These are phyloP conservation scores for Chenopodium berlandieri DNA, from an alignment of 148 eudicot genomes.

Conservation along the genomic window DNA sequence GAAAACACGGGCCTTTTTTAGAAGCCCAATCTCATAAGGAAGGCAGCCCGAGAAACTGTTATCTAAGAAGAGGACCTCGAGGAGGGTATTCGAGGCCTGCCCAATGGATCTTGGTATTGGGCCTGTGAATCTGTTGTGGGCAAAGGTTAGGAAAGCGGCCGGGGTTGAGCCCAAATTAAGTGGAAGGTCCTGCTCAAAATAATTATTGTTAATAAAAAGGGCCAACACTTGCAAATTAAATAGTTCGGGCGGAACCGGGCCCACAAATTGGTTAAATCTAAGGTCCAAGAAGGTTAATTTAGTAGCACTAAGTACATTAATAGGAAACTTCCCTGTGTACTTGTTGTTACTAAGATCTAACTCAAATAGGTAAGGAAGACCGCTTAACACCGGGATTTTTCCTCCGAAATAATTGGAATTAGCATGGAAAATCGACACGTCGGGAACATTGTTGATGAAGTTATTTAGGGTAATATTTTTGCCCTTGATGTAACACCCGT, in stretches of 20 bases:
- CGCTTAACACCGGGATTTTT: constrained; percentile 18
- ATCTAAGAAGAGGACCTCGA: constrained; percentile 38
- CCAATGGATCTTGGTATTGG: constrained; percentile 41
- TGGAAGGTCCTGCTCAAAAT: constrained; percentile 30
- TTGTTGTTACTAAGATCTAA: constrained; percentile 55
- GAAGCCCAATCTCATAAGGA: constrained; percentile 43
- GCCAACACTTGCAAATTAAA: constrained; percentile 34
- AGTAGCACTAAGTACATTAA: constrained; percentile 19
- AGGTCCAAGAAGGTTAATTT: constrained; percentile 41
- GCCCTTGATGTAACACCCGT: constrained; percentile 26
- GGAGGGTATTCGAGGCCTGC: constrained; percentile 18
- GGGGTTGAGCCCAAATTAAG: constrained; percentile 33
- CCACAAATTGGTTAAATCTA: constrained; percentile 37
- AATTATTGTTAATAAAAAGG: constrained; percentile 51
- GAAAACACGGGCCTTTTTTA: constrained; percentile 35
- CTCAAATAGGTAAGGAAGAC: constrained; percentile 34
- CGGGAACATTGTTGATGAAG: constrained; percentile 25
- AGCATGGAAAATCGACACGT: constrained; percentile 37
- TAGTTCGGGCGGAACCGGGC: constrained; percentile 36
- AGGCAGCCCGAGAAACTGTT: constrained; percentile 45
- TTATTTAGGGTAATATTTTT: constrained; percentile 3
- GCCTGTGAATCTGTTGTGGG: constrained; percentile 45
- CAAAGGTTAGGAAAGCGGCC: constrained; percentile 38
- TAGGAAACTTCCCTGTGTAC: constrained; percentile 33
- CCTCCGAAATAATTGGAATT: constrained; percentile 40